Base-by-base conservation (phyloP, 768 basidiomycete genomes). In the Tricholoma hemisulphureum region DNA sequence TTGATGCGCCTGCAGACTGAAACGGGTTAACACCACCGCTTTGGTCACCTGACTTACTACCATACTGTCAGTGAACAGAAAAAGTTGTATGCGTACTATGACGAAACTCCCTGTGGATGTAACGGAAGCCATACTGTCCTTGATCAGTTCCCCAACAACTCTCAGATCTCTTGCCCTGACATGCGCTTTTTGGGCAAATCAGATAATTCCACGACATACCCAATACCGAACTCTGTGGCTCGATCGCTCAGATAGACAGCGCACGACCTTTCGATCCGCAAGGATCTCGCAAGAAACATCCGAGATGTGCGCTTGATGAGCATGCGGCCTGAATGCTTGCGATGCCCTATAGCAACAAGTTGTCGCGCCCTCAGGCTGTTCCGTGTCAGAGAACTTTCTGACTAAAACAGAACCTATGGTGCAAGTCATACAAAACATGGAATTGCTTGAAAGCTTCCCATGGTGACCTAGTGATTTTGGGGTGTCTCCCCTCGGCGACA, bases 271-370 rank as follows among this genome's bases (percentile, higher is more conserved):
- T 28, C 50, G 6, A 7, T 32, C 9, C 31, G 50, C 4, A 51
- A 51, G 50, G 50, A 51, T n/a, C 50, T 51, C 6, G 50, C 50
- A 23, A 51, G 34, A 51, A 51, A 51, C 21, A 51, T 51, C 21
- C 50, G 50, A 21, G 31, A 51, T 21, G 50, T 51, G 6, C 28
- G 18, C 7, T 20, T 51, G n/a, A 32, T 35, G 7, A 20, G 20
- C 21, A n/a, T 26, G 5, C n/a, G n/a, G n/a, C 50, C 31, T 21
- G 34, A 35, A n/a, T 8, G 29, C 18, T 31, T 21, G 26, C 50
- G 31, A 35, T 23, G 26, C 34, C 50, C 50, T 20, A 51, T n/a
- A n/a, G n/a, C n/a, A n/a, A n/a, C 50, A 39, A 39, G 37, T 39
- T 39, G 37, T 39, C n/a, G 20, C 31, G 34, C 18, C 34, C n/a